These are phyloP conservation scores for Diospyros kaki DNA, from an alignment of 148 eudicot genomes.

Conservation along the genomic window DNA sequence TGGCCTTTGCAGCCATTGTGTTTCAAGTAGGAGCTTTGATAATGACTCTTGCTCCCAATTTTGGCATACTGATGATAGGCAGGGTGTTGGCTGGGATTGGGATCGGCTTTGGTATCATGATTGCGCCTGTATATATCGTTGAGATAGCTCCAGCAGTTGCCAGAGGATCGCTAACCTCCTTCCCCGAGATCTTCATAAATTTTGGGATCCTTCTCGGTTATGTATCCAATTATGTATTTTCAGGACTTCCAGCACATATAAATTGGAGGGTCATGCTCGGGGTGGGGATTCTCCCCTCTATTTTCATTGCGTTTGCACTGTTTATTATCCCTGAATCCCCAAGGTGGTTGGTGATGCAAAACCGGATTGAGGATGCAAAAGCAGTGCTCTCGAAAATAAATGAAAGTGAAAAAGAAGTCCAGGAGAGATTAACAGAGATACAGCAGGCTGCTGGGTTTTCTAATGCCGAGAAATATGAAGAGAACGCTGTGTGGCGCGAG, in stretches of 20 bases:
- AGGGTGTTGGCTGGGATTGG: conserved; percentile 77
- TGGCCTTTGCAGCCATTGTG: conserved; percentile 69
- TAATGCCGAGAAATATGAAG: conserved; percentile 34
- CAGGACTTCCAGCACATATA: conserved; percentile 58
- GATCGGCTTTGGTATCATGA: conserved; percentile 82
- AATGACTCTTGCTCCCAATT: conserved; percentile 76
- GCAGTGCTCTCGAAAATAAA: conserved; percentile 53
- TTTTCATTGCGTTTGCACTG: conserved; percentile 62
- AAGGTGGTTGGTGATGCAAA: conserved; percentile 80
- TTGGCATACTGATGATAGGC: conserved; percentile 53
- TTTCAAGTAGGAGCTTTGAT: conserved; percentile 73
- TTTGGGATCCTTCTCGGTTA: conserved; percentile 84
- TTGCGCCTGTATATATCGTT: conserved; percentile 80
- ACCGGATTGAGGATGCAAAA: conserved; percentile 70
- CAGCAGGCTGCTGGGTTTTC: conserved; percentile 45
- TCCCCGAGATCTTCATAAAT: conserved; percentile 86
- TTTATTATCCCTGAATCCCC: conserved; percentile 90
- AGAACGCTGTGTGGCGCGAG: conserved; percentile 63
- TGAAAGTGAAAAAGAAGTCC: conserved; percentile 53
- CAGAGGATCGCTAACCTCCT: conserved; percentile 81
- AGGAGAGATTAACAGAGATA: conserved; percentile 72
- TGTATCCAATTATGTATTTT: conserved; percentile 69
- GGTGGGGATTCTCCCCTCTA: conserved; percentile 74
- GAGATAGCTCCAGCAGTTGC: conserved; percentile 76
- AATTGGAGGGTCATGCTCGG: conserved; percentile 91